These are phyloP conservation scores for Coniosporium tulheliwenetii DNA, from an alignment of 2,329 filamentous ascomycete genomes.

Conservation along the genomic window DNA sequence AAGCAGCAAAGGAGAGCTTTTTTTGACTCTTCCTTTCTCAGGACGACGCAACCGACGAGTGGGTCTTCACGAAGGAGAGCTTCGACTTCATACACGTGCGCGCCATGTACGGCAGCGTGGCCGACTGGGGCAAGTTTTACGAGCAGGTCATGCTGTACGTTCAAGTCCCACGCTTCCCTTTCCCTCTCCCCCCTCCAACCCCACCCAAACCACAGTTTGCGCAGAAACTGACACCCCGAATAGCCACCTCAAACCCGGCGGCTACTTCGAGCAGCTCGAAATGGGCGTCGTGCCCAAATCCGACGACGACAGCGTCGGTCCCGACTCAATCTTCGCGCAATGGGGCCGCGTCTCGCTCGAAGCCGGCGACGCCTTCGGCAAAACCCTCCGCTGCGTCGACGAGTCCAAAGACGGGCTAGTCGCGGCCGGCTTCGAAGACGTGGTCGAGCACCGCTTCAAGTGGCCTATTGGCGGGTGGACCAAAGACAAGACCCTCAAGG, in stretches of 20 bases:
- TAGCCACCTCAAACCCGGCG: constrained; percentile 23
- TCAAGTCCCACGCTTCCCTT: not conserved
- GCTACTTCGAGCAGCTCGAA: constrained; percentile 27
- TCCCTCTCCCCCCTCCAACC: not conserved
- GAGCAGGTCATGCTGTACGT: constrained; percentile 8
- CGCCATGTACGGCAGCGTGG: constrained; percentile 12
- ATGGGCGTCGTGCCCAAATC: constrained; percentile 13
- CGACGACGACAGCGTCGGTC: constrained; percentile 12
- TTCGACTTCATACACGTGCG: constrained; percentile 30
- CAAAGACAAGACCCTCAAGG: constrained; percentile 19
- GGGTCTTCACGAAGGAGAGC: constrained; percentile 7
- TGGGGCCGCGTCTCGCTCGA: constrained; percentile 11
- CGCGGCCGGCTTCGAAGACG: constrained; percentile 26
- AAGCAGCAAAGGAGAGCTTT: too few relatives aligned
- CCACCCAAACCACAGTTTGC: constrained; percentile 3
- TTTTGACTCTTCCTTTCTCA: too few relatives aligned
- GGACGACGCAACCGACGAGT: constrained; percentile 16
- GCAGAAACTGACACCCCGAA: constrained; percentile 3
- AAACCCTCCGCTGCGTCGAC: constrained; percentile 13
- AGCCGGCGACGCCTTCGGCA: constrained; percentile 5
- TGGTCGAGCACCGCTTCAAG: constrained; percentile 24
- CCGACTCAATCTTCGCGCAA: constrained; percentile 8
- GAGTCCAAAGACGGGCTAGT: constrained; percentile 13
- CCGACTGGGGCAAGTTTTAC: constrained; percentile 13
- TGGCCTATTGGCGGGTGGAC: constrained; percentile 27